Evolutionary conservation across 2,329 filamentous ascomycete species (phyloP), one percentile per base, ranked within the genome.

Genomic region (Aureobasidium sp.): DNA sequence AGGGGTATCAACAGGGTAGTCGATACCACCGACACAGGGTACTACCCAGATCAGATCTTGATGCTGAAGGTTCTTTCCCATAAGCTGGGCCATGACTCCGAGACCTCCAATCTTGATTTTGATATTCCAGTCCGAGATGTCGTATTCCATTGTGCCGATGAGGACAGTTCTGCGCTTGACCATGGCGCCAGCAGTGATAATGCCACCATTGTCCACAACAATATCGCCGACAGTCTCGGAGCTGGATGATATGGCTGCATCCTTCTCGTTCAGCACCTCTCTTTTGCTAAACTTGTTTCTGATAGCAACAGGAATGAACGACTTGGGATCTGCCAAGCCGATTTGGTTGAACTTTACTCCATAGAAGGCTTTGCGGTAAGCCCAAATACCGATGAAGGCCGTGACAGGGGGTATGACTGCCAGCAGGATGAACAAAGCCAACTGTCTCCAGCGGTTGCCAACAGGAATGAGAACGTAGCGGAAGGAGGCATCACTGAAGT

Each of bases 91-190:
- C 85, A 88, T 88, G 64, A 87, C 85, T 70, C 86, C 86, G 5
- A 88, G 76, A 63, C 86, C 86, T 63, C 86, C 86, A 50, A 88
- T 88, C 73, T 88, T 88, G 73, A 88, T 85, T 72, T 86, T 88
- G 73, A 88, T 85, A 4, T 74, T 78, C 83, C 86, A 88, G 69
- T 88, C 86, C 61, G 86, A 83, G 63, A 88, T 87, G 64, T 88
- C 84, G 72, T 88, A 88, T 27, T 88, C 86, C 83, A 88, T 87
- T 7, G 86, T 88, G 13, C 84, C 86, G 59, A 88, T 86, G 27
- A 88, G 77, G 2, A 87, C 81, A 36, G 80, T 86, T n/a, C 82
- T 76, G 30, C 71, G 66, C 61, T 70, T 70, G 15, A 50, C n/a
- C 16, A 36, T n/a, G 3, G 63, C 55, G 13, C 44, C 57, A 42